A percentile compares a stretch with the other conserved stretches of the same genome.
Conservation (phyloP, 768 basidiomycete genomes). For the Suillus subaureus region DNA sequence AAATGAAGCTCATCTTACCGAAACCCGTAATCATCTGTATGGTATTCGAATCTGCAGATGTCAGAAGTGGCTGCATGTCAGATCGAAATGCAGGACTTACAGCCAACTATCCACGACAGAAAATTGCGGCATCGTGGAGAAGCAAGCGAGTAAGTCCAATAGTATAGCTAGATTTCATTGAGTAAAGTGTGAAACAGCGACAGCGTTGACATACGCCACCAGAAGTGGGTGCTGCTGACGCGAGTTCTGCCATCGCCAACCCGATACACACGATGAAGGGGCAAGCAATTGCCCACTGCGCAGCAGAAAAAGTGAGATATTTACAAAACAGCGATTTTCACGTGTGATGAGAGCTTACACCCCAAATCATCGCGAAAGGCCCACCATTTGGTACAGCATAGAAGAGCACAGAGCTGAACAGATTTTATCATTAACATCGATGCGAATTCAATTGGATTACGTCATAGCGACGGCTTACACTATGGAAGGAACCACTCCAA, state of each 20-base stretch:
- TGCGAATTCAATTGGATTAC: background rate
- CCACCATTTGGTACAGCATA: background rate
- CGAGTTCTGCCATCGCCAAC: background rate
- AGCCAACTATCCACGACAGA: background rate
- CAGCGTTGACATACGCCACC: background rate
- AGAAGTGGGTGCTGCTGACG: background rate
- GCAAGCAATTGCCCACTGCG: background rate
- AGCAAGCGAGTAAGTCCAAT: background rate
- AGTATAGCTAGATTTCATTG: background rate
- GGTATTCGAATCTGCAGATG: background rate
- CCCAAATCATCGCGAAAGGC: background rate
- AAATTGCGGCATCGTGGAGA: background rate
- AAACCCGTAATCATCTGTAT: background rate
- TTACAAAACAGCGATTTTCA: background rate
- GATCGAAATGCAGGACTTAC: background rate
- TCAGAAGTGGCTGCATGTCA: background rate
- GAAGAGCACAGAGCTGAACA: background rate
- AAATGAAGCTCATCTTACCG: background rate
- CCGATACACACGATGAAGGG: background rate
- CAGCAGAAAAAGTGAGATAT: background rate
- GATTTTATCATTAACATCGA: background rate
- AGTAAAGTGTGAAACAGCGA: background rate
- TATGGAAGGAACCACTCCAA: background rate
- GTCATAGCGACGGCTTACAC: background rate
- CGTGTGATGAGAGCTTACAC: background rate